These are phyloP conservation scores for Aurinia saxatilis DNA, from an alignment of 345 rosid species.

Conservation along the genomic window DNA sequence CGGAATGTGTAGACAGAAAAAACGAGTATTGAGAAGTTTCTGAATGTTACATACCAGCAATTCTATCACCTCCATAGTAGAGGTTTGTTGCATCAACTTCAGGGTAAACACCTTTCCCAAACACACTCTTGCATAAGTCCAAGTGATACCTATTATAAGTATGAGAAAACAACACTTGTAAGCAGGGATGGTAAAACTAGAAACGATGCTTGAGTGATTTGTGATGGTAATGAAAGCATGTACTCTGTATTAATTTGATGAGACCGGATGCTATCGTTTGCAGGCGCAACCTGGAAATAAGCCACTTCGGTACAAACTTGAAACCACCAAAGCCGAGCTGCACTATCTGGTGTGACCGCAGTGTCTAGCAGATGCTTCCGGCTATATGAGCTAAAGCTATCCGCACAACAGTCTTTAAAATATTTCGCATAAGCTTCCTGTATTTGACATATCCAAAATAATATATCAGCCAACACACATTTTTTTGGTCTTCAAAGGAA, in stretches of 20 bases:
- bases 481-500: too few species aligned
- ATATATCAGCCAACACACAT: too few species aligned
- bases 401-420: conserved; percentile 48
- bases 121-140: conserved; percentile 76
- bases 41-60: conserved; percentile 47
- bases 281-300: conserved; percentile 92
- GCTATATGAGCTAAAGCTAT: conserved; percentile 46
- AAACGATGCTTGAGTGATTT: too few species aligned
- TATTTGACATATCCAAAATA: not conserved
- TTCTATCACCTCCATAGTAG: conserved; percentile 82
- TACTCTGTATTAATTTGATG: conserved; percentile 71
- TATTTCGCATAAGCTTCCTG: conserved; percentile 81
- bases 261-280: conserved; percentile 82
- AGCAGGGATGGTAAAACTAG: not conserved
- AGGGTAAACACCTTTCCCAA: conserved; percentile 74
- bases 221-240: too few species aligned
- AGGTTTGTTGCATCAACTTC: conserved; percentile 74
- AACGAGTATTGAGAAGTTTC: conserved; percentile 9
- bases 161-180: not conserved
- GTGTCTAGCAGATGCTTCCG: conserved; percentile 56
- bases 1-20: not conserved
- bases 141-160: conserved; percentile 68
- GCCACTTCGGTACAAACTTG: conserved; percentile 97
- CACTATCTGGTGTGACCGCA: conserved; percentile 31
- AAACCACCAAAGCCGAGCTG: conserved; percentile 91